Evolutionary conservation across 345 rosid species (phyloP), one percentile per base, ranked within the genome.

Genomic region (Brassica nigra): DNA sequence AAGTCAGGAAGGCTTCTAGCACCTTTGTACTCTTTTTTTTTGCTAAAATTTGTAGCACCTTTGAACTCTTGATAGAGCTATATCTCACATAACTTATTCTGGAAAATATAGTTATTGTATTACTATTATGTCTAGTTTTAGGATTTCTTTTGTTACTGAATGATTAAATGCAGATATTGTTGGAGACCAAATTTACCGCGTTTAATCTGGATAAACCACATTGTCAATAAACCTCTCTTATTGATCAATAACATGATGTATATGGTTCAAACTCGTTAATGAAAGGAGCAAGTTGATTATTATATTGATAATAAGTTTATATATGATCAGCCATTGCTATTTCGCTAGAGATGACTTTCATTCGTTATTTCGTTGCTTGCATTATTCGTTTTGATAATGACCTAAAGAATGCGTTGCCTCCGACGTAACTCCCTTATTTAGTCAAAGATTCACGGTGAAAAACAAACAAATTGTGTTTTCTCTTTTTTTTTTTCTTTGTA

Each of bases 341-440:
- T 76, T 55, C 52, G 63, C 14, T 34, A 66, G 78, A 55, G 57
- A 65, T 12, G 54, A 66, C 64, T 65, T 75, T 18, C 18, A 36
- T 55, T 27, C 2, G 5, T 66, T 29, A 20, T 49, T 18, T 39
- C 12, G 78, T 57, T 66, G 73, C 44, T 36, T 76, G 66, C 66
- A 59, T 68, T 29, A 42, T 68, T 76, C 74, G 36, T 52, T 68
- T 44, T 58, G 74, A 76, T n/a, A 37, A 28, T 30, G 73, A 76
- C 79, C 16, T 54, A 28, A 27, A 37, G 29, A 36, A 67, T 39
- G 42, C 12, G 57, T 54, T 36, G 66, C 55, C 36, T 74, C 33
- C 37, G 12, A 65, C 52, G 63, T 0, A 57, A 55, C 58, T 27
- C 28, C 28, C 52, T 62, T 12, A 3, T 29, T 27, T 42, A 44